Evolutionary conservation across 2,329 filamentous ascomycete species (phyloP).

Genomic region (Pyrenophora teres): DNA sequence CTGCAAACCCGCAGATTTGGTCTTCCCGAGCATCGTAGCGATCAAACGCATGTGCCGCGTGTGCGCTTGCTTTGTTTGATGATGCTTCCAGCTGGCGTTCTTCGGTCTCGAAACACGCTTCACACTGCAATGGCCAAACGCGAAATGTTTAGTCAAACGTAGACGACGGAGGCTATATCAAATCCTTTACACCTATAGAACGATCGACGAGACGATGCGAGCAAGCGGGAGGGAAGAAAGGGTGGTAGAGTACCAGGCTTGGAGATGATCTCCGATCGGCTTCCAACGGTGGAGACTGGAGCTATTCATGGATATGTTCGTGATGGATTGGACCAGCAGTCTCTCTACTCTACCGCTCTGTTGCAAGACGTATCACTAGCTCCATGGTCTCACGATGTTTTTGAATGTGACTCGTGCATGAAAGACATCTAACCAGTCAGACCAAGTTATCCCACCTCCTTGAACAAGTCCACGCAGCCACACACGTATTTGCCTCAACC

Average conservation of each 20-base stretch:
- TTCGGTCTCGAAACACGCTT: constrained; percentile 25
- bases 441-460: background rate
- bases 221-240: background rate
- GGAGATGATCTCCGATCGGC: too few relatives aligned
- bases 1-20: constrained; percentile 7
- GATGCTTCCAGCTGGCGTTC: background rate
- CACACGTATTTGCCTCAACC: too few relatives aligned
- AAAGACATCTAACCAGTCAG: background rate
- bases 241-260: background rate
- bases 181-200: background rate
- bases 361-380: too few relatives aligned
- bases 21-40: background rate
- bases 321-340: too few relatives aligned
- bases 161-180: background rate
- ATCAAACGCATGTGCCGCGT: constrained; percentile 16
- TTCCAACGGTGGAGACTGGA: too few relatives aligned
- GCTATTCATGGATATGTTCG: too few relatives aligned
- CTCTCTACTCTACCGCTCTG: too few relatives aligned
- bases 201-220: background rate
- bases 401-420: background rate
- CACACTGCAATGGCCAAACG: constrained; percentile 28
- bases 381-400: too few relatives aligned
- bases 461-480: too few relatives aligned
- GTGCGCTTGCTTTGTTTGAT: constrained; percentile 3
- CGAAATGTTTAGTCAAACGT: constrained; percentile 16